These are phyloP conservation scores for Cercospora zeae-maydis DNA, from an alignment of 2,329 filamentous ascomycete species.

Conservation along the genomic window DNA sequence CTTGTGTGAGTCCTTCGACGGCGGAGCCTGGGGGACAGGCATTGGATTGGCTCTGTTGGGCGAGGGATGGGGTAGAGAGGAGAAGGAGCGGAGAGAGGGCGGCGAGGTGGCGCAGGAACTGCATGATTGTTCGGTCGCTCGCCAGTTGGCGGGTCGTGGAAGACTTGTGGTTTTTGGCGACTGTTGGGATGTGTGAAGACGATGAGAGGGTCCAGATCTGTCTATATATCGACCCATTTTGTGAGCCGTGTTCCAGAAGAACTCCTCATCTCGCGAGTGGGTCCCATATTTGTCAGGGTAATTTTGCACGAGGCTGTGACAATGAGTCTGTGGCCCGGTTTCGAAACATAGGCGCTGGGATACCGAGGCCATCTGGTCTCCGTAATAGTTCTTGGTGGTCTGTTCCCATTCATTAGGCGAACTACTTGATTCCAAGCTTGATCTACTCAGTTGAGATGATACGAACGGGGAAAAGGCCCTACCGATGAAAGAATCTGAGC, in stretches of 20 bases:
- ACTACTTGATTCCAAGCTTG: background rate
- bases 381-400: background rate
- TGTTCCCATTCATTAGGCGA: background rate
- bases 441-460: background rate
- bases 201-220: background rate
- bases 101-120: background rate
- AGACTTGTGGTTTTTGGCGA: background rate
- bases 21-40: slow-evolving; percentile 2
- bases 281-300: background rate
- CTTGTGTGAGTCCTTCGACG: slow-evolving; percentile 21
- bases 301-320: background rate
- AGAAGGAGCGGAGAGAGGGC: background rate
- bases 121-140: background rate
- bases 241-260: background rate
- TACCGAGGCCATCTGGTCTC: background rate
- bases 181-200: background rate
- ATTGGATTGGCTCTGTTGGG: slow-evolving; percentile 5
- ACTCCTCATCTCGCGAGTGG: background rate
- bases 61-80: background rate
- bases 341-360: background rate
- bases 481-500: too few relatives aligned
- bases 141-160: background rate
- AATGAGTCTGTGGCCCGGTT: background rate
- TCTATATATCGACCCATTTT: background rate
- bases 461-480: too few relatives aligned